A percentile compares a stretch with the other conserved stretches of the same genome.
Evolutionary conservation across 306 rosid species (phyloP).

Genomic region (Pyrus communis): DNA sequence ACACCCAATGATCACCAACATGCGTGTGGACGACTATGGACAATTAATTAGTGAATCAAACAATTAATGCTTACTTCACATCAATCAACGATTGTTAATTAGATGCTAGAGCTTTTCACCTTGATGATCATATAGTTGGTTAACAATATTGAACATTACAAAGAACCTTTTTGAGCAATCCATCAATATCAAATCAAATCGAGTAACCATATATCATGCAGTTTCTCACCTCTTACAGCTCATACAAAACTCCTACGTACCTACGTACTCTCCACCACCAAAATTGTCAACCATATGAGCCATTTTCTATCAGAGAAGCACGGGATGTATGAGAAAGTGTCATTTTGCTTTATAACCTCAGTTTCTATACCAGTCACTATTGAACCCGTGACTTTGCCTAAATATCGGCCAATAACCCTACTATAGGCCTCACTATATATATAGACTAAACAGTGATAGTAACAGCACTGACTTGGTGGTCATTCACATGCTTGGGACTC

Average conservation of each 20-base stretch:
- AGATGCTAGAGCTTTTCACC: not conserved
- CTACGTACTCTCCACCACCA: not conserved
- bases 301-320: not conserved
- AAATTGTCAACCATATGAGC: not conserved
- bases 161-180: not conserved
- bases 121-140: not conserved
- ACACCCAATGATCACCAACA: not conserved
- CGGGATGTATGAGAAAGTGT: conserved; percentile 13
- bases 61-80: no score
- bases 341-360: conserved; percentile 10
- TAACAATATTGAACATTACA: not conserved
- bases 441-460: not conserved
- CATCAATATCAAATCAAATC: not conserved
- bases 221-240: conserved; percentile 5
- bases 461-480: not conserved
- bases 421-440: not conserved
- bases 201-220: not conserved
- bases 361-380: conserved; percentile 2
- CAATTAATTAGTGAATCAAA: not conserved
- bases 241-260: not conserved
- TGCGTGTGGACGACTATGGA: not conserved
- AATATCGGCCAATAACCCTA: not conserved
- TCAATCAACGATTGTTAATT: not conserved
- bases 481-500: conserved; percentile 14
- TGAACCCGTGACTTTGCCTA: conserved; percentile 37